Evolutionary conservation across 164 flowering plant species (phyloP), one percentile per base, ranked within the genome.

Genomic region (Annona cherimola): DNA sequence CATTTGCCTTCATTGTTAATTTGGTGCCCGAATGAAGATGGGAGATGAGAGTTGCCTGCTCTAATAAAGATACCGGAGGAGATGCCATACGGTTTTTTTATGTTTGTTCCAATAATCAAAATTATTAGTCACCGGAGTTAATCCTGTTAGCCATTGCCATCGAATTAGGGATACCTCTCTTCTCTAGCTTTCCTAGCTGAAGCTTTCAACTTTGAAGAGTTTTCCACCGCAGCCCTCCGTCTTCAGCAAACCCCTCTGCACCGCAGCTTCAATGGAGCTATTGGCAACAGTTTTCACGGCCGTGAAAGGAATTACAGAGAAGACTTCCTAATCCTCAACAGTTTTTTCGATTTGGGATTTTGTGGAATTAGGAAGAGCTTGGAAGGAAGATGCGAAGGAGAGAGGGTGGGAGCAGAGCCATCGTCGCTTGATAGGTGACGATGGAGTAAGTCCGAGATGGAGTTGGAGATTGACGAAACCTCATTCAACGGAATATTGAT

Each of bases 251-350:
- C 89, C 80, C 70, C 82, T 78, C 85, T 83, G 94, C 45, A 95
- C 88, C 45, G 78, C 68, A 70, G 84, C 91, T 40, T 94, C 99
- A 0, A 95, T 69, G 2, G 98, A 86, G 74, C 97, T 91, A 79
- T 90, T 93, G 54, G 98, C 98, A 0, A 95, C 86, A 75, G 89
- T 89, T 80, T 95, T 95, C 61, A 95, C 99, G 2, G 87, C 94
- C 9, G 99, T 93, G 85, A 93, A 95, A 19, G 99, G 98, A 80
- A 95, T 80, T 43, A 98, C 98, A 4, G 99, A 95, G 85, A 95
- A 89, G 2, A 95, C 75, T 61, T 64, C 8, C 63, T 62, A n/a
- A 7, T n/a, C n/a, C n/a, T n/a, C n/a, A n/a, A n/a, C n/a, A n/a
- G 19, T 4, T 43, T 44, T 4, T 46, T 44, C 12, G 54, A 63